Base-by-base conservation (phyloP, 805 yeast species). In the Wickerhamomyces silvicola region DNA sequence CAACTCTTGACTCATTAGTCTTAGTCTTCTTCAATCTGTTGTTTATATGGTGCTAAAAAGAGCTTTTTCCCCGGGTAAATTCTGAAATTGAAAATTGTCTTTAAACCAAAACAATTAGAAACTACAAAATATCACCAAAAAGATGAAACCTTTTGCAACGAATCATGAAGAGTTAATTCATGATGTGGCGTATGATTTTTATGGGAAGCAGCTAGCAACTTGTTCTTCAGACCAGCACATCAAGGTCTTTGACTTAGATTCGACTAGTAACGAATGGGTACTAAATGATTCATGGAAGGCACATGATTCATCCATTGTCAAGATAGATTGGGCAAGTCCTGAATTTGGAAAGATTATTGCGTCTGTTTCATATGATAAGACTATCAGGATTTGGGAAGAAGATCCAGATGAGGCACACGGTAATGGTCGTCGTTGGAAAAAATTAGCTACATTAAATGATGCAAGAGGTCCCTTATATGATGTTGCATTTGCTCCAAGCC, bases 141-240 rank as follows among this genome's bases (percentile, higher is more conserved):
- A 44, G 18, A 68, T 72, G 69, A 78, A 76, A 48, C 86, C 95
- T 4, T 81, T 90, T 46, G 68, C 79, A 11, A 82, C 96, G 0
- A 94, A 94, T 22, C 97, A 92, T 56, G 95, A 86, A 48, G 98
- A 92, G 56, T 68, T 90, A 34, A 77, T 90, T 27, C 94, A 88
- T 45, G 96, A 88, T 49, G 76, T 88, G 16, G 78, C 85, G 14
- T 92, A 88, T 57, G 95, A 92, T 57, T 90, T 81, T 59, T 90
- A 90, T 52, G 97, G 98, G 2, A 75, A 78, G 33, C 84, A 87
- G 39, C 66, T 92, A 35, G 98, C 97, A 3, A 90, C 97, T 0
- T 88, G 94, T 38, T 85, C 96, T 4, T 84, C 94, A 0, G 98
- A 92, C 59, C 96, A 88, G 49, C 94, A 85, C 50, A 72, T 92